phyloP scores from a whole-genome alignment of 257 asterid species.

The Thymus quinquecostatus region DNA sequence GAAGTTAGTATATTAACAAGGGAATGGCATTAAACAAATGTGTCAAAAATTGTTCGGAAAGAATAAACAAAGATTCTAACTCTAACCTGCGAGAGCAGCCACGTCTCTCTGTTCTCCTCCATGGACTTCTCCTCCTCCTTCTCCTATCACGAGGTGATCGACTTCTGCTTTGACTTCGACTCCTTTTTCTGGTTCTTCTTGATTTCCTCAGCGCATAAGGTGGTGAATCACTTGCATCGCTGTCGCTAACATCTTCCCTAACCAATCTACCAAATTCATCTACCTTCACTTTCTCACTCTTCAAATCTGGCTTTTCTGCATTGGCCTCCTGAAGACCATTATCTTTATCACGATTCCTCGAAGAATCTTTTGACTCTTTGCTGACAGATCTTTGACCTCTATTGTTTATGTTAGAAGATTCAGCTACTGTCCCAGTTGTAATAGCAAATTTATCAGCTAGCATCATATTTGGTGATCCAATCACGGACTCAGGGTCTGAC shows the following conservation, averaged over 20 bases:
- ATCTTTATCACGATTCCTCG: constrained; percentile 27
- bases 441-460: constrained; percentile 38
- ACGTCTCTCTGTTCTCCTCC: constrained; percentile 72
- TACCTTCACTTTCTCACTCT: constrained; percentile 45
- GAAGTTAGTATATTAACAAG: constrained; percentile 12
- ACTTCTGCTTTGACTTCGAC: constrained; percentile 76
- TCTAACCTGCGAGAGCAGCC: constrained; percentile 80
- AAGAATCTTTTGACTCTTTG: constrained; percentile 34
- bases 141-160: constrained; percentile 76
- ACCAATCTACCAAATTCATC: constrained; percentile 94
- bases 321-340: constrained; percentile 36
- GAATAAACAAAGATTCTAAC: background rate
- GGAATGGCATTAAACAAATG: constrained; percentile 15
- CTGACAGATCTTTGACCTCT: constrained; percentile 38
- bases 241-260: constrained; percentile 78
- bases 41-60: background rate
- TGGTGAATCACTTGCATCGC: constrained; percentile 71
- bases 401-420: constrained; percentile 32
- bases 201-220: constrained; percentile 47
- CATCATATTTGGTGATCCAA: constrained; percentile 38
- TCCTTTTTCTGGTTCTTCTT: constrained; percentile 62
- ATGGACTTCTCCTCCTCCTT: constrained; percentile 75
- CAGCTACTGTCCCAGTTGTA: constrained; percentile 34
- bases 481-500: constrained; percentile 27
- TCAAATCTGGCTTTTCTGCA: constrained; percentile 37